phyloP scores from a whole-genome alignment of 352 stramenopile genomes.

The Globisporangium irregulare region DNA sequence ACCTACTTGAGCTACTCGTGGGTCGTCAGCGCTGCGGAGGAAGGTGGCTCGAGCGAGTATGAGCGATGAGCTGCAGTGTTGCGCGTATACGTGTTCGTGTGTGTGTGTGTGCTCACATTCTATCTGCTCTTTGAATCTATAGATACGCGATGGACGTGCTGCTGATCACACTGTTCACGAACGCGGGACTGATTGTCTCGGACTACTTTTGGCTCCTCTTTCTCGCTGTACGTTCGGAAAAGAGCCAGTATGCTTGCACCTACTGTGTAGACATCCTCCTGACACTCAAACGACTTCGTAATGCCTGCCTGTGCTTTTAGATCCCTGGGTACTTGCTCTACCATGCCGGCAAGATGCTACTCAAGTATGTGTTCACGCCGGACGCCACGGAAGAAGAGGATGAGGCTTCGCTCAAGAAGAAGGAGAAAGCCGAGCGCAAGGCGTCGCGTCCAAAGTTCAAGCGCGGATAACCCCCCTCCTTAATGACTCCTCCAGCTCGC shows the following conservation, averaged over 20 bases:
- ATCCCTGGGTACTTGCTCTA: slow-evolving; percentile 84
- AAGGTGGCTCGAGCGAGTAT: slow-evolving; percentile 74
- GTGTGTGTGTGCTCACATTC: background rate
- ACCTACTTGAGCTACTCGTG: slow-evolving; percentile 83
- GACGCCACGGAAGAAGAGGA: slow-evolving; percentile 48
- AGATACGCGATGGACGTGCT: slow-evolving; percentile 86
- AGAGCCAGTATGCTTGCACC: background rate
- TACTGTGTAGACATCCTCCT: background rate
- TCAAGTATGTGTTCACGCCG: slow-evolving; percentile 84
- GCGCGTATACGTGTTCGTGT: slow-evolving; percentile 15
- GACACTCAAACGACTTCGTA: background rate
- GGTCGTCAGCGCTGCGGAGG: slow-evolving; percentile 71
- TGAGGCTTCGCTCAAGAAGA: slow-evolving; percentile 61
- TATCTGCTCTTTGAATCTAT: background rate
- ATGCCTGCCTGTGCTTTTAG: slow-evolving; percentile 17
- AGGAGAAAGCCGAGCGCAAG: slow-evolving; percentile 75
- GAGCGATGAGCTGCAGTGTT: background rate
- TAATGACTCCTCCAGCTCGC: too few relatives aligned
- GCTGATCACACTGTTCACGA: slow-evolving; percentile 77
- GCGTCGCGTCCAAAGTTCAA: slow-evolving; percentile 51
- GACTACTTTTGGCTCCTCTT: slow-evolving; percentile 89
- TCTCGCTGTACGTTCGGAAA: slow-evolving; percentile 45
- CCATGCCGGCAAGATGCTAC: slow-evolving; percentile 64
- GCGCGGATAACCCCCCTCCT: slow-evolving; percentile 29
- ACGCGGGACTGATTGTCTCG: slow-evolving; percentile 69